phyloP scores from a whole-genome alignment of 2,329 filamentous ascomycete species.

The Diaporthe citriasiana region DNA sequence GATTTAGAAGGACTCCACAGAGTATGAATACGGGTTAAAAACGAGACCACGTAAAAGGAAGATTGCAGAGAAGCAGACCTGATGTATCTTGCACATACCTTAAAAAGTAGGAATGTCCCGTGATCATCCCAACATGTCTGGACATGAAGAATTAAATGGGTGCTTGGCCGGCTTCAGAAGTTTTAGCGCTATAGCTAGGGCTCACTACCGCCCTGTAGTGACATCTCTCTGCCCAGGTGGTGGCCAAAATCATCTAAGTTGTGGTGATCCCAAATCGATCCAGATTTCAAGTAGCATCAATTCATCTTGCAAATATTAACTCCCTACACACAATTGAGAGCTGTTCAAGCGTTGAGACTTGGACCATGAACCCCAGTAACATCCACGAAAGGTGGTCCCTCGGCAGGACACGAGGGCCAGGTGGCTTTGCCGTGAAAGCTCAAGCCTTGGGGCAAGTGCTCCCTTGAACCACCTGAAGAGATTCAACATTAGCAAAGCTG shows the following conservation, averaged over 20 bases:
- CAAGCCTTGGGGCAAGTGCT: background rate
- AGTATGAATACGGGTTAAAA: no score
- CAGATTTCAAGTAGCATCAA: background rate
- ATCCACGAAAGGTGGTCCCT: background rate
- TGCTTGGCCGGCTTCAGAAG: no score
- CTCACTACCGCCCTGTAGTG: no score
- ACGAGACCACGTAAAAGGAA: no score
- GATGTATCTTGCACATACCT: no score
- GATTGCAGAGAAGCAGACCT: no score
- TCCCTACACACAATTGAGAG: background rate
- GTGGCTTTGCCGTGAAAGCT: background rate
- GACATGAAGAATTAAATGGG: no score
- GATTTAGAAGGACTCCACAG: no score
- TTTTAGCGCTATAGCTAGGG: no score
- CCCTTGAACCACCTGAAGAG: background rate
- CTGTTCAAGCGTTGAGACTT: background rate
- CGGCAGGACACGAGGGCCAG: background rate
- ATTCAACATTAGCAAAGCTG: background rate
- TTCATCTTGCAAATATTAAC: background rate
- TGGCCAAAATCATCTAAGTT: background rate
- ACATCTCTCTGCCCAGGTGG: no score
- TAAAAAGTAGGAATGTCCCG: no score
- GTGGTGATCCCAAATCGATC: background rate
- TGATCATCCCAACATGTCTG: no score
- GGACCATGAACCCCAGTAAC: background rate